phyloP scores from a whole-genome alignment of 345 rosid species.

The Brassica napus region DNA sequence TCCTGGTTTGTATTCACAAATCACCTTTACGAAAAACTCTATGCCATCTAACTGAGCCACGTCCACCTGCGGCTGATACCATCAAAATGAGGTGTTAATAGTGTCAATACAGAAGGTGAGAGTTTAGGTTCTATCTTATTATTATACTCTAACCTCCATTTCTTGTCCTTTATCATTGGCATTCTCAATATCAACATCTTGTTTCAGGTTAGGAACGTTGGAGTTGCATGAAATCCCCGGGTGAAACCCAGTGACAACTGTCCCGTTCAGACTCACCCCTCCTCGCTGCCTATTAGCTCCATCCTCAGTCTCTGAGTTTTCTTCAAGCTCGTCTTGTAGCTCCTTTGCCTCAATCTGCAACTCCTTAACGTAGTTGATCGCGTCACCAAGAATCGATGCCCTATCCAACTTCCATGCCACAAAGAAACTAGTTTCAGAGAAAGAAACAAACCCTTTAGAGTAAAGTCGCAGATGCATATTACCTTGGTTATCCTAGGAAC shows the following conservation, averaged over 20 bases:
- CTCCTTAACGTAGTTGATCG: conserved; percentile 84
- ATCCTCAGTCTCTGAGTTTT: conserved; percentile 67
- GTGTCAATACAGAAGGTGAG: conserved; percentile 1
- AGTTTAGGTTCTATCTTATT: neutral
- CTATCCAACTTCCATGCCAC: conserved; percentile 65
- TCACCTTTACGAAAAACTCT: conserved; percentile 85
- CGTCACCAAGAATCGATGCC: conserved; percentile 91
- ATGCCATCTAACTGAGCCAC: conserved; percentile 83
- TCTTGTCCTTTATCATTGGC: conserved; percentile 72
- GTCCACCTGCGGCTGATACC: conserved; percentile 79
- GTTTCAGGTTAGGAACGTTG: conserved; percentile 42
- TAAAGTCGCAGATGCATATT: neutral
- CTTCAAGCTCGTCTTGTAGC: conserved; percentile 85
- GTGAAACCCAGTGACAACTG: conserved; percentile 41
- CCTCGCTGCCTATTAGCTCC: conserved; percentile 44
- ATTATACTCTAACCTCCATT: conserved; percentile 71
- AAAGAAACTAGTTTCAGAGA: conserved; percentile 14
- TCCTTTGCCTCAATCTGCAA: conserved; percentile 70
- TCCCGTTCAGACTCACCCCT: conserved; percentile 46
- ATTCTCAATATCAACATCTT: conserved; percentile 49
- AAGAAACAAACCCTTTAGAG: neutral
- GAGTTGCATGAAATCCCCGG: conserved; percentile 44
- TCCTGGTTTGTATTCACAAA: conserved; percentile 81
- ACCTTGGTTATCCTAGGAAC: conserved; percentile 89
- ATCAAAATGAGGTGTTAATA: neutral